phyloP scores from a whole-genome alignment of 176 grass and related monocot species.

The Microstegium vimineum region DNA sequence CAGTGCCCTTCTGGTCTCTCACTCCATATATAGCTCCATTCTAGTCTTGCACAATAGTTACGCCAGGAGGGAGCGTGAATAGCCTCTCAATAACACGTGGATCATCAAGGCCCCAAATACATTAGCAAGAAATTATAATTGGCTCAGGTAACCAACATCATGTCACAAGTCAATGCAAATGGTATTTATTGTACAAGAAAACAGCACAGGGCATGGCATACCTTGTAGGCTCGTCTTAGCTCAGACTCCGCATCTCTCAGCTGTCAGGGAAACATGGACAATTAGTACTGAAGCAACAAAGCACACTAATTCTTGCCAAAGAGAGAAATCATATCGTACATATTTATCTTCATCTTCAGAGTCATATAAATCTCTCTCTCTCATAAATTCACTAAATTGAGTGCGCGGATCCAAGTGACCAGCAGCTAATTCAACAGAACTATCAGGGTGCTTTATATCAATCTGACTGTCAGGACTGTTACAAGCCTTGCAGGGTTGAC shows the following conservation, averaged over 20 bases:
- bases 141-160: not conserved
- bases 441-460: slow-evolving; percentile 9
- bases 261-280: not conserved
- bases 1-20: not conserved
- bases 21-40: not conserved
- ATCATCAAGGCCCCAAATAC: slow-evolving; percentile 7
- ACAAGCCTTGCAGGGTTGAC: slow-evolving; percentile 19
- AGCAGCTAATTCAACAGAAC: not conserved
- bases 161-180: not conserved
- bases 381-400: not conserved
- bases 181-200: not conserved
- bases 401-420: not conserved
- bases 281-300: not conserved
- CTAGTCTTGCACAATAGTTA: not conserved
- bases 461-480: not conserved
- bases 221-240: slow-evolving; percentile 18
- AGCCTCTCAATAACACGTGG: not conserved
- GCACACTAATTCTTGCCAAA: not conserved
- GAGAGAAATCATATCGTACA: slow-evolving; percentile 3
- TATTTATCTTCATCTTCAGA: slow-evolving; percentile 7
- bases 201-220: not conserved
- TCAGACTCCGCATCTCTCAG: not conserved
- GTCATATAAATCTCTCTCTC: not conserved
- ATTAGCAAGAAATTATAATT: not conserved
- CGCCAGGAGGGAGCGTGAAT: not conserved